phyloP scores from a whole-genome alignment of 805 yeast species.

The Ogataea angusta region DNA sequence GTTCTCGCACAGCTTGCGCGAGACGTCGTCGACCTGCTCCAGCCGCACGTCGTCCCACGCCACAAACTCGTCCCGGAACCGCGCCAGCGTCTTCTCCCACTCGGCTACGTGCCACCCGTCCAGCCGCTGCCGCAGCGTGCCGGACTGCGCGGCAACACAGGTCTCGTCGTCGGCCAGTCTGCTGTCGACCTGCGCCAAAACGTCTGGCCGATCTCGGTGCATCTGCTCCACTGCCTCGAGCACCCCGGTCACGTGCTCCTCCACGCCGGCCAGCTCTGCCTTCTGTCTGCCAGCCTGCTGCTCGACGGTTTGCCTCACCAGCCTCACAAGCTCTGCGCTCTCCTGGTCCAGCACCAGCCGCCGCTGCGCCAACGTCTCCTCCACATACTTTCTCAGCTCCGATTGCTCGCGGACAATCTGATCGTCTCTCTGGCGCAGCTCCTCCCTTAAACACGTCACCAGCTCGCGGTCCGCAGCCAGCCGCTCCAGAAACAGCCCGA shows the following conservation, averaged over 20 bases:
- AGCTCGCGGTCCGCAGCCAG: neutral
- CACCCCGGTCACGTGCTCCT: too few relatives aligned
- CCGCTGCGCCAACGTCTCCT: neutral
- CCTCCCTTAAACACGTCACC: neutral
- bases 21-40: conserved; percentile 1
- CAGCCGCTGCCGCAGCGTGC: neutral
- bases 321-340: too few relatives aligned
- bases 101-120: neutral
- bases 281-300: too few relatives aligned
- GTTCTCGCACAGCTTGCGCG: conserved; percentile 4
- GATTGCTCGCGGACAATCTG: neutral
- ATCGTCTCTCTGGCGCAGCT: neutral
- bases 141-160: neutral
- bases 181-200: neutral
- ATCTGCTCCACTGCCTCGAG: too few relatives aligned
- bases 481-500: neutral
- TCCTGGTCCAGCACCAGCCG: neutral
- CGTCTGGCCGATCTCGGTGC: neutral
- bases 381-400: neutral
- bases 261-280: too few relatives aligned
- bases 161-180: neutral
- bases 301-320: too few relatives aligned
- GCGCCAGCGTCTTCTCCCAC: conserved; percentile 1
- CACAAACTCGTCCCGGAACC: neutral
- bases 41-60: neutral